Evolutionary conservation across 768 basidiomycete species (phyloP), one percentile per base, ranked within the genome.

Genomic region (Russula griseocarnosa): DNA sequence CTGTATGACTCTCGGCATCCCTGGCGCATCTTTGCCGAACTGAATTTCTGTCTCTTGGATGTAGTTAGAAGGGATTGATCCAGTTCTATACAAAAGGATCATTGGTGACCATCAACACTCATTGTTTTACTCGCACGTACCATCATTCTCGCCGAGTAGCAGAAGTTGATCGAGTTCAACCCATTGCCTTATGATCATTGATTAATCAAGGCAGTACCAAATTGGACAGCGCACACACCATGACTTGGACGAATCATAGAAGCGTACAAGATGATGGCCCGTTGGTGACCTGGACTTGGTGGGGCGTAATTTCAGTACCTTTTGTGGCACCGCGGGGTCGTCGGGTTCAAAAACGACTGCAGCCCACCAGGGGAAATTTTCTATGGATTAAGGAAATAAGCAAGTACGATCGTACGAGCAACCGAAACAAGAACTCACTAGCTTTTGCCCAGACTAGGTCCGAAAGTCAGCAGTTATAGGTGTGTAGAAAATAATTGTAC

Each of bases 331-430:
- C 0, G 72, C 72, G 1, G 77, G 73, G 53, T 87, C 83, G 46
- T 86, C 83, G 10, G 82, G 80, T 28, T 86, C 84, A 57, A 81
- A 86, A 18, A 94, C 81, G 10, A 90, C 84, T 10, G 87, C 94
- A 46, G 94, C 91, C 86, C 89, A 96, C 86, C 86, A 95, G 1
- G 94, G 94, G 69, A 79, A 94, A 0, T 86, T 82, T 40, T 77
- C 91, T 92, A 55, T 61, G 14, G 10, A 55, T 53, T 56, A 54
- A 68, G 46, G 32, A 8, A 42, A 40, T 28, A 14, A 26, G 28
- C 14, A 52, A 24, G 60, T 14, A 14, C 64, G 30, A 22, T 22
- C 46, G 26, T 54, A 55, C 58, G 53, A 49, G 50, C 55, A 59
- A n/a, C 38, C 38, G 61, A 22, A 51, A 20, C 47, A 56, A 49